Evolutionary conservation across 2,329 filamentous ascomycete genomes (phyloP), one percentile per base, ranked within the genome.

Genomic region (Diplodia sapinea): DNA sequence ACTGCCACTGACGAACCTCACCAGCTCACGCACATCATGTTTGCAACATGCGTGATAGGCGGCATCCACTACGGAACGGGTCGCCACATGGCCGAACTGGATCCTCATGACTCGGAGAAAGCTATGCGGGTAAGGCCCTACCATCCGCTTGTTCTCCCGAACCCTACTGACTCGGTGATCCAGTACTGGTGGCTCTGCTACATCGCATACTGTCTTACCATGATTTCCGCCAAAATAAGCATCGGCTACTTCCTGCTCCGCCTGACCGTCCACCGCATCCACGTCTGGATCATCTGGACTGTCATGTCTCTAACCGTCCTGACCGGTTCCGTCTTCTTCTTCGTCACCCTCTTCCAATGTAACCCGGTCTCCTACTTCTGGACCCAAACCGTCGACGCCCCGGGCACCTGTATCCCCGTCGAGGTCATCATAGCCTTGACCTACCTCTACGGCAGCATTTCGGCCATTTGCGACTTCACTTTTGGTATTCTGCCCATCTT

Each of bases 301-400:
- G 74, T 78, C 40, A 81, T 81, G 71, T 62, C 68, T 7, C 67
- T 78, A 2, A 76, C 76, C 2, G 74, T 76, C 3, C 5, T 78
- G 9, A 82, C 80, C 71, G 76, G 77, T 57, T 66, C 76, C 56
- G 71, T 77, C 61, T 80, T 80, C 73, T 83, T 84, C 73, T 81
- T 85, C 71, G 73, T 85, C 68, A 79, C 83, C 4, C 70, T 84
- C 0, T 79, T 86, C 20, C 84, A 86, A 71, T 87, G 85, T 74
- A 75, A 70, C 0, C 85, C 85, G 0, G 72, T 82, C 1, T 77
- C 76, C 8, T 84, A 78, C 70, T 86, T 86, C 71, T 87, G 85
- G 82, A 73, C 78, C 57, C 80, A 79, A 70, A 72, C 78, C 15
- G 70, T 76, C 20, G 78, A 74, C 0, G 72, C 73, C 1, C 66